Evolutionary conservation across 139 green algal species (phyloP).

Genomic region (Closterium sp.): DNA sequence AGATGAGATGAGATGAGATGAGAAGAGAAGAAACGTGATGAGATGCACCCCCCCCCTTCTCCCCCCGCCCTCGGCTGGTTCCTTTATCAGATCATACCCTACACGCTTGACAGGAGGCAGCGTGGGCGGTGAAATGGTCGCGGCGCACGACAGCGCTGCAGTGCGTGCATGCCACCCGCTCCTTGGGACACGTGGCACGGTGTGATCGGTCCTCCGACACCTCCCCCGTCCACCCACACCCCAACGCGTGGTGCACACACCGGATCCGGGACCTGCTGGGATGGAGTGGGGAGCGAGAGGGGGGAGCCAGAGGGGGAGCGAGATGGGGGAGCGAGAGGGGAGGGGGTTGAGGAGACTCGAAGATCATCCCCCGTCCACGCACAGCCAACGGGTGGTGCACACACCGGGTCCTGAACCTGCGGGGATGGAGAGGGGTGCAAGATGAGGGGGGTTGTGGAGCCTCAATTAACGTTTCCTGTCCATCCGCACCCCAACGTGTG

Average conservation of each 20-base stretch:
- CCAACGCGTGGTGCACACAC: constrained; percentile 1
- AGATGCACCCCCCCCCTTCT: too few species aligned
- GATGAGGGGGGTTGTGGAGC: background rate
- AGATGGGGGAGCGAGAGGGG: too few species aligned
- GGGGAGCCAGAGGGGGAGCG: too few species aligned
- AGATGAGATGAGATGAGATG: background rate
- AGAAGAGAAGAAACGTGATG: background rate
- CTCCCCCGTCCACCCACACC: background rate
- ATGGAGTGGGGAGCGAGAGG: too few species aligned
- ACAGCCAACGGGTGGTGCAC: background rate
- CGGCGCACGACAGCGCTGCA: background rate
- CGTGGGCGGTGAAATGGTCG: background rate
- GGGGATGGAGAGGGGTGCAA: too few species aligned
- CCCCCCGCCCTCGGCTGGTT: too few species aligned
- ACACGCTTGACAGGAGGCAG: background rate
- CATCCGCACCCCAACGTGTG: background rate
- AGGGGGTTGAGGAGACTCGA: too few species aligned
- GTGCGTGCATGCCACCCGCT: background rate
- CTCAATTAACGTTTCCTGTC: background rate
- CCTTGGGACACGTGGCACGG: background rate
- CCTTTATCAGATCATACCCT: background rate
- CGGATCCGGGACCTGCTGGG: background rate
- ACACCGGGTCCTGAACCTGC: background rate
- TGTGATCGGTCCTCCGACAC: background rate
- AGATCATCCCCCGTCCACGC: background rate